Evolutionary conservation across 345 rosid species (phyloP), one percentile per base, ranked within the genome.

Genomic region (Cardamine resedifolia): DNA sequence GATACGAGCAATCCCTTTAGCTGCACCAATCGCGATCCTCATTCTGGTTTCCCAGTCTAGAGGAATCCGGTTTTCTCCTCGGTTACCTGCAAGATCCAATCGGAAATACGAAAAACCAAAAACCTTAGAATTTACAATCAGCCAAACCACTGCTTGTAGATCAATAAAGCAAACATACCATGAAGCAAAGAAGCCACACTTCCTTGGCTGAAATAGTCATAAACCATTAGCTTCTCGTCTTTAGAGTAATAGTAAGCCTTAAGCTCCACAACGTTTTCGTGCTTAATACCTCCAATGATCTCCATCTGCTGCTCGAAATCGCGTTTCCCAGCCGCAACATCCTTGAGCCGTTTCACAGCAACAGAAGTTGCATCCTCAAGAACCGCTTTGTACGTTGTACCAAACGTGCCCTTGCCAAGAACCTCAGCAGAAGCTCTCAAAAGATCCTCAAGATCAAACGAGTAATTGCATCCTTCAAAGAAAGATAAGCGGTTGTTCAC

Each of bases 281-380:
- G 99, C 83, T 70, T 85, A 64, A 95, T 87, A 10, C 83, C 78
- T 26, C 97, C 98, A 64, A 95, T 87, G 53, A 88, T 48, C 68
- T 95, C 93, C 99, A 95, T 91, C 78, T 89, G 98, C 83, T 91
- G 99, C 84, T 95, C 98, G 10, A 90, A 95, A 70, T 90, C 98
- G 4, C 93, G 79, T 82, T 90, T 95, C 43, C 97, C 93, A 2
- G 65, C 93, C 3, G 86, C 85, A 51, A 95, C 99, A 24, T 95
- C 98, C 82, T 92, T 95, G 78, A 95, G 85, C 72, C 99, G 80
- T 74, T 95, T 95, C 70, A 91, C 98, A 68, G 93, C 97, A 28
- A 95, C 98, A 0, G 96, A 88, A 28, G 82, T 79, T 0, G 76
- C 78, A 59, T 79, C 82, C 19, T 79, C 82, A 12, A 79, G 73